Base-by-base conservation (phyloP, 2,329 filamentous ascomycete species). In the Arthroderma sp. region DNA sequence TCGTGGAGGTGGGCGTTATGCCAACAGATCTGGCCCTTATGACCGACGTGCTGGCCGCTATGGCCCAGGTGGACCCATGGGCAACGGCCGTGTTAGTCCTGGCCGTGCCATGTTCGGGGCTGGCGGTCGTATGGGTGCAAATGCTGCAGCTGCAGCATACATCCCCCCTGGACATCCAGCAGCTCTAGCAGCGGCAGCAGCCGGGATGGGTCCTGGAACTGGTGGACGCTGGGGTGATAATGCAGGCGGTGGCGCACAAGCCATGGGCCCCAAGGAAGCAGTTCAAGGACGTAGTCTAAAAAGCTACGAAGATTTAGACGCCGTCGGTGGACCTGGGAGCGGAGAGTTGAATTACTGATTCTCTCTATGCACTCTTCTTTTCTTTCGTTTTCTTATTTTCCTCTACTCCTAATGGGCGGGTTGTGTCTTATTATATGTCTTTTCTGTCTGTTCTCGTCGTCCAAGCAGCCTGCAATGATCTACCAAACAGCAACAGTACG, bases 251-350 rank as follows among this genome's bases (percentile, higher is more conserved):
- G 82, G 77, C 27, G 79, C 82, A 44, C 69, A 69, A 31, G 80
- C 83, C 2, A 81, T 88, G 48, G 88, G 87, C 0, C 89, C 91
- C 15, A 77, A 85, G 15, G 88, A 96, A 64, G 89, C 91, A 7
- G 87, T 94, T 1, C 85, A 93, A 53, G 91, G 91, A 4, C 78
- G 91, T 46, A 94, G 85, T 49, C 68, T 98, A 52, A 94, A 94
- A 74, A 95, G 86, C 62, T 98, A 98, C 60, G 93, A 98, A 63
- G 91, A 98, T 60, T 71, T 98, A 27, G 91, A 98, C 67, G 89
- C 93, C 38, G 81, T 83, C 47, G 79, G 79, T 33, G 78, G 80
- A 9, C 72, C 76, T 32, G 85, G 81, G 36, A 79, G 81, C 36
- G 83, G 85, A 29, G 89, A 95, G 67, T 69, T 96, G 57, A 93